These are phyloP conservation scores for Solanum rostratum DNA, from an alignment of 257 asterid genomes.

Conservation along the genomic window DNA sequence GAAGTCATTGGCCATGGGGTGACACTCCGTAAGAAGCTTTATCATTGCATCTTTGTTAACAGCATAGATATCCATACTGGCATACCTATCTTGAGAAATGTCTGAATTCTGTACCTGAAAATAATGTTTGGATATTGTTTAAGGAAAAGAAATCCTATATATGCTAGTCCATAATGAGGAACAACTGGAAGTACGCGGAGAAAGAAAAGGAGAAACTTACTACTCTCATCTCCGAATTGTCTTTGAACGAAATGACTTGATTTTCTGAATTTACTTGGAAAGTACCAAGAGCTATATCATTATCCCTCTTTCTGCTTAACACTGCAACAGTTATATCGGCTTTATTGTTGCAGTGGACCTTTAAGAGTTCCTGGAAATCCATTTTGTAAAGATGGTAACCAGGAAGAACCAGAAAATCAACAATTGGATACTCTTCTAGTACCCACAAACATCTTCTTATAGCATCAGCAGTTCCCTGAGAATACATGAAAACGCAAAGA, in stretches of 20 bases:
- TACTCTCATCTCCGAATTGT: constrained; percentile 7
- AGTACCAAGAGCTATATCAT: constrained; percentile 40
- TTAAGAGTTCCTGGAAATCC: constrained; percentile 64
- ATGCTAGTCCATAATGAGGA: background rate
- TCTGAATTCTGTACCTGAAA: constrained; percentile 25
- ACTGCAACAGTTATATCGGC: constrained; percentile 59
- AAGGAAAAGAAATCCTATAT: background rate
- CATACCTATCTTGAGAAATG: constrained; percentile 1
- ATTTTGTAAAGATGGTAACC: constrained; percentile 84
- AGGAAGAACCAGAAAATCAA: constrained; percentile 65
- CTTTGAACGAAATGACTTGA: constrained; percentile 37
- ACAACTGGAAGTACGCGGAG: background rate
- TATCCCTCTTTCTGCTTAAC: constrained; percentile 8
- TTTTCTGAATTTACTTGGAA: constrained; percentile 29
- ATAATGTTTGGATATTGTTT: background rate
- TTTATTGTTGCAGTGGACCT: constrained; percentile 27
- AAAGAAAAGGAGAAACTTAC: background rate
- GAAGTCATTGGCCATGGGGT: constrained; percentile 58
- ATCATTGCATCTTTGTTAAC: constrained; percentile 54
- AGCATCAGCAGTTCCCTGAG: constrained; percentile 88
- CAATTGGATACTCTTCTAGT: constrained; percentile 49
- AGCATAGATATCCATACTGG: constrained; percentile 79
- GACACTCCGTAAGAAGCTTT: constrained; percentile 50
- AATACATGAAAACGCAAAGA: background rate
- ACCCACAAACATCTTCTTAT: constrained; percentile 72